Conservation (phyloP, 805 yeast species). For the Saturnispora sanitii region DNA sequence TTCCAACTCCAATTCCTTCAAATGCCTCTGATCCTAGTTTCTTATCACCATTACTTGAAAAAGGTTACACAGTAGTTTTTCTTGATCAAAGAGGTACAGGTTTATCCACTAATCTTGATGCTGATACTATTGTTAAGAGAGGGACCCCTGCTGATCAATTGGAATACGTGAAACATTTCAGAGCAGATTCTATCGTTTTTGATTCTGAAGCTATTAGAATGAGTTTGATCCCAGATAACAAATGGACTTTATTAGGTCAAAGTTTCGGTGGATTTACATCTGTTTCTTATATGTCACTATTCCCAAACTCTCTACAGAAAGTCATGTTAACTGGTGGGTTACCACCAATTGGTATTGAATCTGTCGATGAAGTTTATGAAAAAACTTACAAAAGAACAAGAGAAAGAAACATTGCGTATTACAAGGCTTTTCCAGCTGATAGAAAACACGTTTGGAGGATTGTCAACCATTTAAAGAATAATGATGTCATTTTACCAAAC, state of each 20-base stretch:
- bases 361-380: constrained; percentile 39
- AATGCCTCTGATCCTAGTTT: constrained; percentile 12
- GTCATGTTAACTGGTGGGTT: constrained; percentile 48
- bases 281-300: constrained; percentile 10
- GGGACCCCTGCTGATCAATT: constrained; percentile 24
- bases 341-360: constrained; percentile 36
- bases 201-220: constrained; percentile 41
- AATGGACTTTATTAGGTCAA: constrained; percentile 40
- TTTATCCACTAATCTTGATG: constrained; percentile 37
- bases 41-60: constrained; percentile 14
- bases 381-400: constrained; percentile 38
- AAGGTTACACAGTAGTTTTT: constrained; percentile 24
- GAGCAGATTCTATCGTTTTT: constrained; percentile 44
- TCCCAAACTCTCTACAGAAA: constrained; percentile 28
- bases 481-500: constrained; percentile 34
- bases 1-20: constrained; percentile 27
- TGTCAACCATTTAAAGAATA: constrained; percentile 24
- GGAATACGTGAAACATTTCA: constrained; percentile 33
- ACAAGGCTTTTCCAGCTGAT: constrained; percentile 41
- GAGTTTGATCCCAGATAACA: constrained; percentile 21
- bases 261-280: constrained; percentile 14
- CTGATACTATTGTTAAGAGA: constrained; percentile 16
- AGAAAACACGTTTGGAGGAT: constrained; percentile 29
- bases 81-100: constrained; percentile 61
- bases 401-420: constrained; percentile 40